Evolutionary conservation across 371 early-diverging fungal species (phyloP).

Genomic region (Circinella minor): DNA sequence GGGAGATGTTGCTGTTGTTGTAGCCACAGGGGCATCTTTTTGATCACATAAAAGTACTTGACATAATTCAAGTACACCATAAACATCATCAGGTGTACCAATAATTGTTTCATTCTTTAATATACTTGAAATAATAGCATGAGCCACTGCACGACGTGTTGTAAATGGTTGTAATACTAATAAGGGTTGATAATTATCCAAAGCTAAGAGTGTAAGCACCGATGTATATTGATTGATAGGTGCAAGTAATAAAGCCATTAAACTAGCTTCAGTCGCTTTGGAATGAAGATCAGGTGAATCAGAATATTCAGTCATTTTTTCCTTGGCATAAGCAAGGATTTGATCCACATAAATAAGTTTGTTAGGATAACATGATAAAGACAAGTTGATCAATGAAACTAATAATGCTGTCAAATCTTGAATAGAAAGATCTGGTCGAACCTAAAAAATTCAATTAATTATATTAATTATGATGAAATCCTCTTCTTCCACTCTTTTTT

Average conservation of each 20-base stretch:
- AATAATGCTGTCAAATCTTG: conserved; percentile 89
- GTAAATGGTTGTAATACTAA: conserved; percentile 79
- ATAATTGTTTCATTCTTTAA: conserved; percentile 71
- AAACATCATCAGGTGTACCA: conserved; percentile 76
- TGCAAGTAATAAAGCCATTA: conserved; percentile 68
- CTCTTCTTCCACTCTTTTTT: not conserved
- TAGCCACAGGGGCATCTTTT: conserved; percentile 57
- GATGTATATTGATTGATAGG: conserved; percentile 78
- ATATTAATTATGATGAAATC: not conserved
- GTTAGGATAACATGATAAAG: conserved; percentile 93
- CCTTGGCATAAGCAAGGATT: conserved; percentile 84
- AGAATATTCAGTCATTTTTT: conserved; percentile 56
- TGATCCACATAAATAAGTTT: conserved; percentile 83
- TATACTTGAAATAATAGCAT: conserved; percentile 70
- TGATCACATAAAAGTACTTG: conserved; percentile 81
- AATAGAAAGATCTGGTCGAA: conserved; percentile 86
- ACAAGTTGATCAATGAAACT: conserved; percentile 84
- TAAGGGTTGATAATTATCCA: conserved; percentile 77
- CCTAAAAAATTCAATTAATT: conserved; percentile 16
- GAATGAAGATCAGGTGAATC: conserved; percentile 62
- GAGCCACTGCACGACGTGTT: conserved; percentile 82
- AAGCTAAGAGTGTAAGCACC: conserved; percentile 62
- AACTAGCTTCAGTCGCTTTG: conserved; percentile 62
- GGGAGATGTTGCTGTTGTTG: conserved; percentile 23
- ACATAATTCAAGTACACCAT: conserved; percentile 82